A percentile compares a stretch with the other conserved stretches of the same genome.
These are phyloP conservation scores for Cicer chorassanicum DNA, from an alignment of 306 rosid species.

Conservation along the genomic window DNA sequence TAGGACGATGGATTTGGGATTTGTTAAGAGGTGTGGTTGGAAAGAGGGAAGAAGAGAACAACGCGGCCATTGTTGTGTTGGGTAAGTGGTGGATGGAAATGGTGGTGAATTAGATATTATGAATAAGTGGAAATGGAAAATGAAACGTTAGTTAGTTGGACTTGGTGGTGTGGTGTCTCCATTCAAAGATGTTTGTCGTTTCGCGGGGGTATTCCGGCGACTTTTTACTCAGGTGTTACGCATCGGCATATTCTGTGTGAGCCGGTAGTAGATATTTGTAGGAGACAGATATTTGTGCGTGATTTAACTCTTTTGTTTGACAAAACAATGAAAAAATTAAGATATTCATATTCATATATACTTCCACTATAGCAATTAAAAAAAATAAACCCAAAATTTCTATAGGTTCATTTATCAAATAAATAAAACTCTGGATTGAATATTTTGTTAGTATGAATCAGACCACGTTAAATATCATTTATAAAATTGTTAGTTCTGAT, in stretches of 20 bases:
- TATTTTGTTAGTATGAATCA: too few relatives aligned
- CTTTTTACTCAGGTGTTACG: neutral
- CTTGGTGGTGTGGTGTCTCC: neutral
- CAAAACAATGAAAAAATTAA: too few relatives aligned
- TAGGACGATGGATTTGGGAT: neutral
- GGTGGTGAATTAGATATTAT: neutral
- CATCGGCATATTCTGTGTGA: constrained; percentile 4
- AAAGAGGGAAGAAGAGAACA: constrained; percentile 37
- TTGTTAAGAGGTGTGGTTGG: constrained; percentile 17
- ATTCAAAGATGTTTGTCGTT: constrained; percentile 17
- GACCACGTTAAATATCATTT: too few relatives aligned
- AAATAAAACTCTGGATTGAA: too few relatives aligned
- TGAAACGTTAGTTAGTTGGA: neutral
- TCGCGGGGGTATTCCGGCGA: constrained; percentile 17
- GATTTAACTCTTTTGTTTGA: too few relatives aligned
- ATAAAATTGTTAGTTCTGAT: too few relatives aligned
- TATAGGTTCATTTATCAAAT: too few relatives aligned
- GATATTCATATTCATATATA: too few relatives aligned
- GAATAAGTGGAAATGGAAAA: neutral
- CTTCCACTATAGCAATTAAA: too few relatives aligned
- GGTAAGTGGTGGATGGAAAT: neutral
- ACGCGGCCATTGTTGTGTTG: constrained; percentile 1
- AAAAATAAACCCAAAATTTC: too few relatives aligned
- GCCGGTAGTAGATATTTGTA: neutral
- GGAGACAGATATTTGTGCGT: neutral